A percentile compares a stretch with the other conserved stretches of the same genome.
Conservation (phyloP, 2,329 filamentous ascomycete species). For the Chaetomiaceae sp. region DNA sequence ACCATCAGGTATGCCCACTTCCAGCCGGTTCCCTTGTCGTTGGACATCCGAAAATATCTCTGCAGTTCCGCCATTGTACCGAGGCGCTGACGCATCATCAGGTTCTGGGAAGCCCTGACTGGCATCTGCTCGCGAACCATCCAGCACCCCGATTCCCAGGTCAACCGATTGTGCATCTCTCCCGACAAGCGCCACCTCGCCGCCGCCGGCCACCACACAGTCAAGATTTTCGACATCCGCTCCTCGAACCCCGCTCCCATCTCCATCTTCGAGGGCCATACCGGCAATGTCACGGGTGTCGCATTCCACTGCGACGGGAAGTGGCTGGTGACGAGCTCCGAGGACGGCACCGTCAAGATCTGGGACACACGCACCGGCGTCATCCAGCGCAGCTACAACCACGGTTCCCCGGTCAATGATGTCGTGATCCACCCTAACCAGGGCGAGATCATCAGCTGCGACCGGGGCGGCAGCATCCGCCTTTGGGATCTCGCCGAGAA, state of each 20-base stretch:
- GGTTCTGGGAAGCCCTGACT: constrained; percentile 97
- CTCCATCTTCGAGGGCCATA: constrained; percentile 92
- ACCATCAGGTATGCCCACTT: constrained; percentile 49
- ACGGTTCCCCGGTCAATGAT: constrained; percentile 87
- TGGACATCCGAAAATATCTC: not conserved
- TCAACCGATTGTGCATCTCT: constrained; percentile 96
- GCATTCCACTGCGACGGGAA: constrained; percentile 98
- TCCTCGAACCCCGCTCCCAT: constrained; percentile 94
- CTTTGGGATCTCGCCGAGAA: constrained; percentile 98
- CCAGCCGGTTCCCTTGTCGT: not conserved
- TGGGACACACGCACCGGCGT: constrained; percentile 87
- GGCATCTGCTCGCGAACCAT: constrained; percentile 98
- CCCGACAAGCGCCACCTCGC: constrained; percentile 96
- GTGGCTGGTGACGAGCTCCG: constrained; percentile 98
- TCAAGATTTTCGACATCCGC: constrained; percentile 98
- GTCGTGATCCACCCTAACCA: constrained; percentile 99
- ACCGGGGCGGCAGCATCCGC: constrained; percentile 84
- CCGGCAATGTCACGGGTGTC: constrained; percentile 91
- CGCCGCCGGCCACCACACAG: constrained; percentile 71
- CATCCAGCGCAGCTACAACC: constrained; percentile 88
- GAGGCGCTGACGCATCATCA: constrained; percentile 32
- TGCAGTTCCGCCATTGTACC: not conserved
- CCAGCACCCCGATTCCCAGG: constrained; percentile 95
- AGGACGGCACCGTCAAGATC: constrained; percentile 95
- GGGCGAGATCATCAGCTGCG: constrained; percentile 95